A percentile compares a stretch with the other conserved stretches of the same genome.
Conservation (phyloP, 192 early-diverging fungal genomes). For the Coemansia biformis region DNA sequence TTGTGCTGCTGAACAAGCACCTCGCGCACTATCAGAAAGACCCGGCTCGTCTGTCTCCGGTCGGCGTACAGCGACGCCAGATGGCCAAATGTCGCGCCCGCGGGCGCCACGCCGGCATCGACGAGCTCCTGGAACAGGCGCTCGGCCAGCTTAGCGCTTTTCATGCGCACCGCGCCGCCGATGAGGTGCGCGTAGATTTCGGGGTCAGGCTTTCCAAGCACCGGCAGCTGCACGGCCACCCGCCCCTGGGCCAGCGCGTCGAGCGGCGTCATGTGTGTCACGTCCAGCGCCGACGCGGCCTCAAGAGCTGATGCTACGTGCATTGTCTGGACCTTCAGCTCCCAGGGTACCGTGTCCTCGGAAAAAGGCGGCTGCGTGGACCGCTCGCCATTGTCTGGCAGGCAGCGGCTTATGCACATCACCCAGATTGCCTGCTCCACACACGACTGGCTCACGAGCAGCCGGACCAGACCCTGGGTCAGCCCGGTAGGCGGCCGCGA, state of each 20-base stretch:
- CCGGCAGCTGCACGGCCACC: constrained; percentile 29
- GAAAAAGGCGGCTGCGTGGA: constrained; percentile 19
- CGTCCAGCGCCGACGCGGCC: constrained; percentile 27
- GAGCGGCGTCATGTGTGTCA: constrained; percentile 13
- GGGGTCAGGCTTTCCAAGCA: constrained; percentile 24
- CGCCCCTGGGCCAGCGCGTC: constrained; percentile 32
- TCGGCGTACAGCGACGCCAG: constrained; percentile 38
- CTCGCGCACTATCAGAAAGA: constrained; percentile 37
- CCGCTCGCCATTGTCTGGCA: constrained; percentile 32
- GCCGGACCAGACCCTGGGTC: constrained; percentile 30
- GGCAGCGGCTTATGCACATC: constrained; percentile 47
- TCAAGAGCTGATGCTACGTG: constrained; percentile 41
- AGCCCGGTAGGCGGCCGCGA: constrained; percentile 32
- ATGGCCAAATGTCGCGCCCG: constrained; percentile 29
- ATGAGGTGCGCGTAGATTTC: constrained; percentile 38
- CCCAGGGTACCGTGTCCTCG: constrained; percentile 38
- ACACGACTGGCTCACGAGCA: constrained; percentile 35
- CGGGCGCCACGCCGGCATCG: constrained; percentile 28
- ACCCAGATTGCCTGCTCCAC: constrained; percentile 48
- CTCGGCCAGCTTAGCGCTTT: constrained; percentile 31
- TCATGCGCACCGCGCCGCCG: constrained; percentile 34
- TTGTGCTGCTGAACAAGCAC: constrained; percentile 18
- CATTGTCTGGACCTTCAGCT: constrained; percentile 40
- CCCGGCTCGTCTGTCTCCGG: constrained; percentile 25
- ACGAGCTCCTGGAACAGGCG: constrained; percentile 43